Evolutionary conservation across 192 early-diverging fungal genomes (phyloP), one percentile per base, ranked within the genome.

Genomic region (Linnemannia zychae): DNA sequence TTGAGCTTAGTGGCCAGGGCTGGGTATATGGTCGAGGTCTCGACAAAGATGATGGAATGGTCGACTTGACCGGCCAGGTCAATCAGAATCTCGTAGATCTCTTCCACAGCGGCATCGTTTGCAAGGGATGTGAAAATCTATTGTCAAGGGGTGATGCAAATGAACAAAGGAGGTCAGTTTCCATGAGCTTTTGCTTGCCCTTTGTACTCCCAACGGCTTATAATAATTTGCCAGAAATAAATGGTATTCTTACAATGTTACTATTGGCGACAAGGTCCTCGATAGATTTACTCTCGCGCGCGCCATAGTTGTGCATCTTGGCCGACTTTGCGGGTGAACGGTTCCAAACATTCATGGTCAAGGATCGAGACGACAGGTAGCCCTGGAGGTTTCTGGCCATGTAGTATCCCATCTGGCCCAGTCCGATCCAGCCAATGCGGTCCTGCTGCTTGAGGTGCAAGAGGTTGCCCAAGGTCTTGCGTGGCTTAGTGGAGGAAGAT

Each of bases 321-420:
- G 79, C 74, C n/a, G 90, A 83, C 71, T 92, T 93, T 44, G 81
- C 63, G 1, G 48, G 44, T 1, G 92, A 90, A 44, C 95, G 93
- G 84, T 96, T 96, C 79, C 92, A 93, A 37, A 94, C 93, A 0
- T 91, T 83, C 22, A 93, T 78, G 13, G 87, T 80, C n/a, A 82
- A 80, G 12, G 80, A 78, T 15, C 77, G 65, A n/a, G 78, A 65
- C 37, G 79, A 28, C 20, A 91, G 88, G 78, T 92, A 87, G n/a
- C 72, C 68, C 67, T 93, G 92, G 48, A 94, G 80, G 75, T 94
- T 93, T 40, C 76, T 79, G 17, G 92, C 92, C 90, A 95, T 94
- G 24, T 63, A 66, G 38, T 75, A 79, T 38, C 82, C 82, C 82
- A 84, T 84, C 60, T 84, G 77, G 49, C 82, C 82, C 16, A 84